Base-by-base conservation (phyloP, 2,329 filamentous ascomycete genomes). In the Aureobasidium musti region DNA sequence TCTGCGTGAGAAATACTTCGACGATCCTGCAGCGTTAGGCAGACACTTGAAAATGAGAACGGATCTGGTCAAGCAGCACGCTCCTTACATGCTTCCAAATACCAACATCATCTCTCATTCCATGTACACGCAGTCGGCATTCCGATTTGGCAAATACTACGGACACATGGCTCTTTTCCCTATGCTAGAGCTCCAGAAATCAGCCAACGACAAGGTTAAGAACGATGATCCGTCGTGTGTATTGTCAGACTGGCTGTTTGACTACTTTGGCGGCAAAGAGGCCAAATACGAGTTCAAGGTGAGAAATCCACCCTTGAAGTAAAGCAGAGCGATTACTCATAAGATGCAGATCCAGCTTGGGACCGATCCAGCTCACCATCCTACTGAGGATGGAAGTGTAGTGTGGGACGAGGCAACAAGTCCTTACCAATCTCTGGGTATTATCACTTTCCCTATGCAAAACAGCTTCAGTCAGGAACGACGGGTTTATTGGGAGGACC, bases 81-180 rank as follows among this genome's bases (percentile, higher is more conserved):
- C 70, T 3, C 75, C 75, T 8, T 69, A 67, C 13, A 71, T 63
- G 67, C 72, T 77, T 52, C 74, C 69, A 33, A 79, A 76, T 7
- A 78, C 73, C 17, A 77, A 79, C 41, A 74, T 77, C 2, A 79
- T 79, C 52, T 74, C 77, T 63, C 71, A 71, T 56, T 61, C 71
- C 5, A 73, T 76, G 65, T 74, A 72, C 57, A 72, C 69, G 17
- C 75, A 77, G 60, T 76, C 74, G 8, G 73, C 72, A 6, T 76
- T 75, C 41, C 65, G 72, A 8, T 77, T 71, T 60, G 74, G 74
- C 3, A 63, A 74, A 8, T 72, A 71, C 43, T 73, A 76, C 60
- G 73, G 71, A 1, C 74, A 76, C 52, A 70, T 74, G 54, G 73
- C 67, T 0, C 63, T 77, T 1, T 74, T 75, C 30, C 73, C 74